Evolutionary conservation across 805 yeast genomes (phyloP).

Genomic region (Blastobotrys chiropterorum): DNA sequence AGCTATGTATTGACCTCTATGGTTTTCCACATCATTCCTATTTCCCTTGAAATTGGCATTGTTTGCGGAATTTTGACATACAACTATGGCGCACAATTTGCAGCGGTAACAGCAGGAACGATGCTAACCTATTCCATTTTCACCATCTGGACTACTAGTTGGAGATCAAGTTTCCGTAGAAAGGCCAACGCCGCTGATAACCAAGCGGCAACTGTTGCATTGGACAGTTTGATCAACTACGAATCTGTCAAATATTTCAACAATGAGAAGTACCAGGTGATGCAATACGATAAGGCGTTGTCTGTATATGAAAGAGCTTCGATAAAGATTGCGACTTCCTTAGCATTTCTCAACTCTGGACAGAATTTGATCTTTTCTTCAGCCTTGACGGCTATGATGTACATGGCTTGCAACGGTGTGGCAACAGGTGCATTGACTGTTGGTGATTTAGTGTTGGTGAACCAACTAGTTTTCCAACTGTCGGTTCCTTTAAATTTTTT

Average conservation of each 20-base stretch:
- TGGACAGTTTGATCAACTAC: slow-evolving; percentile 88
- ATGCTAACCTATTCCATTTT: slow-evolving; percentile 85
- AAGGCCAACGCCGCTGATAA: slow-evolving; percentile 91
- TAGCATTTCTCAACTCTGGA: slow-evolving; percentile 70
- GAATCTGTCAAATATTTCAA: slow-evolving; percentile 94
- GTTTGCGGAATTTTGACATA: slow-evolving; percentile 93
- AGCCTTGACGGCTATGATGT: slow-evolving; percentile 96
- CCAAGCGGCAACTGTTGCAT: slow-evolving; percentile 88
- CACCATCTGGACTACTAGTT: slow-evolving; percentile 87
- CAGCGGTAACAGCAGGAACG: slow-evolving; percentile 79
- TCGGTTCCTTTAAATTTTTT: slow-evolving; percentile 91
- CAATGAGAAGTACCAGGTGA: slow-evolving; percentile 74
- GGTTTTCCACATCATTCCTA: slow-evolving; percentile 96
- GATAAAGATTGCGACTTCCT: slow-evolving; percentile 70
- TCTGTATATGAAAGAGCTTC: slow-evolving; percentile 62
- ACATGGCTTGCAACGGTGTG: slow-evolving; percentile 95
- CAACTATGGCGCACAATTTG: slow-evolving; percentile 83
- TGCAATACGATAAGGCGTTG: slow-evolving; percentile 73
- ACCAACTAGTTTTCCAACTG: slow-evolving; percentile 92
- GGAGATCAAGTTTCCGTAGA: slow-evolving; percentile 91
- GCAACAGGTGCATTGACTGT: slow-evolving; percentile 75
- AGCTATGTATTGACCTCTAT: slow-evolving; percentile 87
- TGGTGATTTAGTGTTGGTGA: slow-evolving; percentile 90
- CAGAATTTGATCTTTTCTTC: slow-evolving; percentile 73
- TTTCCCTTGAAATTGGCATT: slow-evolving; percentile 82